Conservation (phyloP, 768 basidiomycete species). For the Collybiopsis confluens region DNA sequence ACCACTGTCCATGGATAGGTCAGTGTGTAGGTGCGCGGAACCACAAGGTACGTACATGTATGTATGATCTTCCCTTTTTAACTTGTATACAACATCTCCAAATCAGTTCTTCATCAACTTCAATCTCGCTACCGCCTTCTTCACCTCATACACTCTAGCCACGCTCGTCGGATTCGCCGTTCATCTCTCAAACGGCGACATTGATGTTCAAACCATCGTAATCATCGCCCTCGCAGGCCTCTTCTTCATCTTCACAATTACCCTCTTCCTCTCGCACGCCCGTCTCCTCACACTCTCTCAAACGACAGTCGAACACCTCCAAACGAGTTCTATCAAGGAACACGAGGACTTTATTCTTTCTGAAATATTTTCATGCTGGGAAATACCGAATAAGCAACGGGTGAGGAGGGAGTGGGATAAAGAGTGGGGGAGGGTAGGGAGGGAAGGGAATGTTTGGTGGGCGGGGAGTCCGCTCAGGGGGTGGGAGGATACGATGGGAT, state of each 20-base stretch:
- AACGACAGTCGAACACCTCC: conserved; percentile 80
- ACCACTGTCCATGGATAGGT: conserved; percentile 94
- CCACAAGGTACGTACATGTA: conserved; percentile 55
- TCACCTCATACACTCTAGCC: conserved; percentile 58
- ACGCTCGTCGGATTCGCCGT: conserved; percentile 56
- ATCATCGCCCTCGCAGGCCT: conserved; percentile 72
- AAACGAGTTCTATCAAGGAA: conserved; percentile 54
- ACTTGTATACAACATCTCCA: neutral
- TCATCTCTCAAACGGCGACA: conserved; percentile 19
- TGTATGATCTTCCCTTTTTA: neutral
- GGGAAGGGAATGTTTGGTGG: conserved; percentile 89
- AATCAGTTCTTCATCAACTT: conserved; percentile 90
- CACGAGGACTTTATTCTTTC: conserved; percentile 52
- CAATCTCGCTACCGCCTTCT: conserved; percentile 55
- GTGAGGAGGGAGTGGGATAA: conserved; percentile 38
- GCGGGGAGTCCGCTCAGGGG: conserved; percentile 53
- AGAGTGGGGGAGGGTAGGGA: conserved; percentile 75
- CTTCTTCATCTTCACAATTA: conserved; percentile 65
- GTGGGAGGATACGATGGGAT: conserved; percentile 86
- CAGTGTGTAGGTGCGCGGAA: conserved; percentile 93
- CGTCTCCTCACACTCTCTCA: conserved; percentile 57
- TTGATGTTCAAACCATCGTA: conserved; percentile 70
- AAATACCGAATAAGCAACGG: conserved; percentile 22
- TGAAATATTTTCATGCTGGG: conserved; percentile 50
- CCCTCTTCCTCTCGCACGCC: conserved; percentile 56